Evolutionary conservation across 2,329 filamentous ascomycete genomes (phyloP), one percentile per base, ranked within the genome.

Genomic region (Ascochyta fabae): DNA sequence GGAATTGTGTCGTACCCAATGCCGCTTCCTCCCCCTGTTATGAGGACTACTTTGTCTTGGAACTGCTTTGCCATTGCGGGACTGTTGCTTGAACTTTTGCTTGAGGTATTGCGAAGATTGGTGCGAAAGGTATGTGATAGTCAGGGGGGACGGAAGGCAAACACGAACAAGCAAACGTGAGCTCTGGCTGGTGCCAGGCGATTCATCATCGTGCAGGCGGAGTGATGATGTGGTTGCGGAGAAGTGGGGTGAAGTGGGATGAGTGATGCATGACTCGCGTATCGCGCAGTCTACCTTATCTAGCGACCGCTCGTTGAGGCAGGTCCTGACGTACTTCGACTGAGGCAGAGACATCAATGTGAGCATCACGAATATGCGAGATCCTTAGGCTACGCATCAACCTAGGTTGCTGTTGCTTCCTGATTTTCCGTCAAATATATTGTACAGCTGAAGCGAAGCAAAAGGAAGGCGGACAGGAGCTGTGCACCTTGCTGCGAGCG

Each of bases 1-100:
- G 3, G 9, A 35, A 40, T 48, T 40, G 23, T 60, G 59, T 44
- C 62, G 48, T 61, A 74, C 72, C 72, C 83, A 53, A 84, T 84
- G 61, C 82, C 82, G 78, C 66, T 59, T 13, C 59, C 71, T 8
- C 66, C 71, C 27, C 71, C 72, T 9, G 72, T 75, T 26, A 75
- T 68, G 7, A 62, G 59, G 34, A 64, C 60, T 19, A 68, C 65
- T 56, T 70, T 72, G 36, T 66, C 67, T 50, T 70, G 60, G 49
- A 75, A 75, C 47, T 59, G 51, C 46, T 64, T 63, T 10, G 66
- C 31, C 72, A 73, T 73, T 24, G 38, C 57, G 26, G 39, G 29
- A 3, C 15, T 35, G 22, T 29, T 13, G 12, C 12, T 31, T 3
- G 29, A 13, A n/a, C 19, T 9, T 12, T 13, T 7, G 8, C 19